These are phyloP conservation scores for Sclerotinia borealis DNA, from an alignment of 2,329 filamentous ascomycete genomes.

Conservation along the genomic window DNA sequence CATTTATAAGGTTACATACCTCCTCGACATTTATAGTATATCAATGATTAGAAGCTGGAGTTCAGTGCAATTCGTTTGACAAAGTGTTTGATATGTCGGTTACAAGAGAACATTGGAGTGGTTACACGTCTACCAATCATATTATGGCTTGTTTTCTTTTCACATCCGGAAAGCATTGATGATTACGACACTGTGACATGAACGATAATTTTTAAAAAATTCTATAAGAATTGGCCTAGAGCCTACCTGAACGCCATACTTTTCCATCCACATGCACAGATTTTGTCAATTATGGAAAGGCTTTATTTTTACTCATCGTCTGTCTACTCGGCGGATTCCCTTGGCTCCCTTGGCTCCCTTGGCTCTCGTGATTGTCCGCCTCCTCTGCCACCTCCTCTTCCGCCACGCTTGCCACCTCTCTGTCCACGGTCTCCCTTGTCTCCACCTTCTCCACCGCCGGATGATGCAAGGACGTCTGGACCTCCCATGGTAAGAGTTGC, in stretches of 20 bases:
- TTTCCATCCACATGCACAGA: constrained; percentile 32
- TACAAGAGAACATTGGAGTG: too few species aligned
- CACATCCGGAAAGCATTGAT: constrained; percentile 13
- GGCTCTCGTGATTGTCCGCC: constrained; percentile 45
- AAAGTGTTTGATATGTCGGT: neutral
- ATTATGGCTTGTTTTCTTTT: neutral
- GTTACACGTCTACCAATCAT: neutral
- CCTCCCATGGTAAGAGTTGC: constrained; percentile 56
- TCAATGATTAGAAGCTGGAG: neutral
- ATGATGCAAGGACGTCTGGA: constrained; percentile 36
- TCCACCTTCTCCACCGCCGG: constrained; percentile 40
- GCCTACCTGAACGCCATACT: constrained; percentile 43
- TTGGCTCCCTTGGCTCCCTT: constrained; percentile 45
- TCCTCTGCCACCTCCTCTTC: constrained; percentile 45
- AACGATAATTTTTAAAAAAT: constrained; percentile 12
- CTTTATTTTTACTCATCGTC: constrained; percentile 13
- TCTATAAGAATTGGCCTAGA: constrained; percentile 28
- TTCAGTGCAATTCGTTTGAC: neutral
- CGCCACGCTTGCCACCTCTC: constrained; percentile 42
- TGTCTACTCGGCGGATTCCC: constrained; percentile 13
- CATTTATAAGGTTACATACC: neutral
- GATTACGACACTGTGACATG: constrained; percentile 22
- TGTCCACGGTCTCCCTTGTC: constrained; percentile 41
- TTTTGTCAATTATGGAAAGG: constrained; percentile 23
- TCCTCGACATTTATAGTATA: neutral